Conservation (phyloP, 2,329 filamentous ascomycete species). For the Phoma sp. region DNA sequence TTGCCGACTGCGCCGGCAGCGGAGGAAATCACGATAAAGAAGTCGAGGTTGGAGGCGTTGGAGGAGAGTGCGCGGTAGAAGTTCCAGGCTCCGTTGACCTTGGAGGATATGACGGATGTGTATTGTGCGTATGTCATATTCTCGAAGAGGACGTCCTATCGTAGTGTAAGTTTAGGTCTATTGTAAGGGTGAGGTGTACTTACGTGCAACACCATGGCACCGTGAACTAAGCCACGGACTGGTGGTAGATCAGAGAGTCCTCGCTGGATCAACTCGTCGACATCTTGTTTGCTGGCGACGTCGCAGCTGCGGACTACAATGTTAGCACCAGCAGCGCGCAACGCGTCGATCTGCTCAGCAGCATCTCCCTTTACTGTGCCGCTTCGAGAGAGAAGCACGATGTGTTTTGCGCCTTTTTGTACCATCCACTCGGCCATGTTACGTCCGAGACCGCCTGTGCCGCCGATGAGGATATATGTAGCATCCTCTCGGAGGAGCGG, state of each 20-base stretch:
- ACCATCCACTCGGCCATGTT: slow-evolving; percentile 38
- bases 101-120: slow-evolving; percentile 22
- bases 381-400: slow-evolving; percentile 35
- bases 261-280: slow-evolving; percentile 16
- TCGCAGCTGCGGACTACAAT: slow-evolving; percentile 27
- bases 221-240: slow-evolving; percentile 24
- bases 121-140: slow-evolving; percentile 22
- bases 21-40: slow-evolving; percentile 40
- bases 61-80: slow-evolving; percentile 16
- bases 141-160: slow-evolving; percentile 10
- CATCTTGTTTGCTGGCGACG: slow-evolving; percentile 21
- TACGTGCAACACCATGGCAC: slow-evolving; percentile 25
- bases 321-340: slow-evolving; percentile 21
- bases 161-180: background rate
- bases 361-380: slow-evolving; percentile 18
- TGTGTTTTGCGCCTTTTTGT: slow-evolving; percentile 30
- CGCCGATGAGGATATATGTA: slow-evolving; percentile 39
- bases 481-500: slow-evolving; percentile 23
- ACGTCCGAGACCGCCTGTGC: slow-evolving; percentile 39
- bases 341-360: slow-evolving; percentile 23
- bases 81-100: slow-evolving; percentile 22
- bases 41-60: slow-evolving; percentile 25
- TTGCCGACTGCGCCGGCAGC: slow-evolving; percentile 31
- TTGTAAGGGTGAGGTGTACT: background rate
- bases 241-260: slow-evolving; percentile 23